Conservation (phyloP, 345 rosid species). For the Sisymbrium altissimum region DNA sequence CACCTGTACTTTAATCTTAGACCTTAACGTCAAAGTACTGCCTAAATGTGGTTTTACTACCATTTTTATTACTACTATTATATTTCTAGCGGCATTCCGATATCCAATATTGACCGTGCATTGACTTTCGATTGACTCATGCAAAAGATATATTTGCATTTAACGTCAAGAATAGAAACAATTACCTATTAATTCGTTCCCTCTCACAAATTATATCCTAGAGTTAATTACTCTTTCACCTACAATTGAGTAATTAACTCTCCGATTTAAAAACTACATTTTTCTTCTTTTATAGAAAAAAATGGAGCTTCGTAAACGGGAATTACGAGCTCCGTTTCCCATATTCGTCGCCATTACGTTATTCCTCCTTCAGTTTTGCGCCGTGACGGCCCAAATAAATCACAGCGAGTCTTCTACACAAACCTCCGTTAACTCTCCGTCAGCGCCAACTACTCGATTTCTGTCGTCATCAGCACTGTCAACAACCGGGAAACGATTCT, state of each 20-base stretch:
- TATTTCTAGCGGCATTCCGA: conserved; percentile 10
- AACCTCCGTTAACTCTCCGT: conserved; percentile 17
- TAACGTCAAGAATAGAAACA: conserved; percentile 20
- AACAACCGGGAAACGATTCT: neutral
- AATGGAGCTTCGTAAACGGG: conserved; percentile 28
- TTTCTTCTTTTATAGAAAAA: neutral
- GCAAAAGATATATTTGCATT: neutral
- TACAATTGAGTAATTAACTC: conserved; percentile 18
- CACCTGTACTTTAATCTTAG: neutral
- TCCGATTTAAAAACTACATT: neutral
- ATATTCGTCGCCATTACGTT: conserved; percentile 8
- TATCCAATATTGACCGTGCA: conserved; percentile 3
- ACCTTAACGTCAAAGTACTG: neutral
- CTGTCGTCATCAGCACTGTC: conserved; percentile 4
- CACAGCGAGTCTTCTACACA: conserved; percentile 4
- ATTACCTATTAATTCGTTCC: conserved; percentile 24
- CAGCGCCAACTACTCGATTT: neutral
- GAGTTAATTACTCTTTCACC: conserved; percentile 20
- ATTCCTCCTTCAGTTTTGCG: conserved; percentile 9
- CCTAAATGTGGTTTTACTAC: neutral
- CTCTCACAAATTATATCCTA: neutral
- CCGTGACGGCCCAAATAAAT: conserved; percentile 11
- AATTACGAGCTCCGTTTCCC: conserved; percentile 22
- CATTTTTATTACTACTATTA: neutral
- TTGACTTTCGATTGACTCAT: conserved; percentile 20